These are phyloP conservation scores for Jaltomata sinuosa DNA, from an alignment of 257 asterid species.

Conservation along the genomic window DNA sequence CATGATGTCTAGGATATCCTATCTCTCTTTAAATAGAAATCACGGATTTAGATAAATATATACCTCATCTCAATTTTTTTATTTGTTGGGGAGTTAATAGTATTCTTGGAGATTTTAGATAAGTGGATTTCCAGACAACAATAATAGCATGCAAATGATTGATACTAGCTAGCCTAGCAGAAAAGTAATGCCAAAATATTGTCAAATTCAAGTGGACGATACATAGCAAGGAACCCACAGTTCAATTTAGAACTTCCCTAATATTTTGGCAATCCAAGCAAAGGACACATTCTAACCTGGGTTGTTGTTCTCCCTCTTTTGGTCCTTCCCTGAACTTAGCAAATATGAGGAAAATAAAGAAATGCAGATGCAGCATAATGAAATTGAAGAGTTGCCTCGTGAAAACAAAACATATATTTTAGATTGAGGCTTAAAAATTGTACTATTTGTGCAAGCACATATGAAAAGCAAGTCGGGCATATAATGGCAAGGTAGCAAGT, in stretches of 20 bases:
- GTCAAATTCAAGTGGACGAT: not conserved
- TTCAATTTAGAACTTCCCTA: not conserved
- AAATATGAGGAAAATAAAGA: slow-evolving; percentile 3
- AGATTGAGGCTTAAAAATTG: not conserved
- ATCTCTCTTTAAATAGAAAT: not conserved
- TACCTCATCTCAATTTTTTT: not conserved
- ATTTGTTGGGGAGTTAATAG: not conserved
- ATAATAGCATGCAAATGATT: not conserved
- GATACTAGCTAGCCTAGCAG: not conserved
- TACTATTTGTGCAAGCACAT: not conserved
- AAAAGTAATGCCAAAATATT: not conserved
- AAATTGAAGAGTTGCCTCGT: not conserved
- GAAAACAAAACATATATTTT: not conserved
- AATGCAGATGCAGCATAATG: slow-evolving; percentile 5
- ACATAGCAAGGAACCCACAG: not conserved
- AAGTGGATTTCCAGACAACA: not conserved
- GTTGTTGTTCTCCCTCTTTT: slow-evolving; percentile 12
- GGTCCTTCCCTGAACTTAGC: slow-evolving; percentile 14
- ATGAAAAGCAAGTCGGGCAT: not conserved
- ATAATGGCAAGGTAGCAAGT: no score
- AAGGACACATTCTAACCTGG: slow-evolving; percentile 10
- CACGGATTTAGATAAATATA: not conserved
- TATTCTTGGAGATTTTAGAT: not conserved
- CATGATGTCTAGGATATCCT: not conserved
- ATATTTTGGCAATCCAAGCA: not conserved